phyloP scores from a whole-genome alignment of 225 moss, liverwort and hornwort species.

The Rhytidiadelphus loreus region DNA sequence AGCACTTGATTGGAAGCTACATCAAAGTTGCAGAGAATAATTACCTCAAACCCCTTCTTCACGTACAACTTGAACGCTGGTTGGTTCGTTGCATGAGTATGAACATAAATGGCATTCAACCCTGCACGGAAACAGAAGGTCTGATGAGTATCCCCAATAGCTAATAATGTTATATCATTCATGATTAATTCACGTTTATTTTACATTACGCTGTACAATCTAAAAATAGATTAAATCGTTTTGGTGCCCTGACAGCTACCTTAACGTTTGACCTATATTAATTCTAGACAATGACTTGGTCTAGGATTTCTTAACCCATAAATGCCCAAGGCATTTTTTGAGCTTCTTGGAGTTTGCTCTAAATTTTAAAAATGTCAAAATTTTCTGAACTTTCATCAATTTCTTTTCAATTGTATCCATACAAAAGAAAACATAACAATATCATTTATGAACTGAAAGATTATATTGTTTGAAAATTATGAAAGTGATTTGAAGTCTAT shows the following conservation, averaged over 20 bases:
- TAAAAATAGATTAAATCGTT: background rate
- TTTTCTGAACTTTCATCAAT: background rate
- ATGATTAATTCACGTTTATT: background rate
- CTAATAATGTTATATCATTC: background rate
- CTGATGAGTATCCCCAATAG: background rate
- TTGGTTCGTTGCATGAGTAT: conserved; percentile 62
- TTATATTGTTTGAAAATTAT: background rate
- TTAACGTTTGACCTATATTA: background rate
- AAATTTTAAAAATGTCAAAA: background rate
- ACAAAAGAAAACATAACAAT: background rate
- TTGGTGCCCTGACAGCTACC: background rate
- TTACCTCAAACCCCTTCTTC: conserved; percentile 80
- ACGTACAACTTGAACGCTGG: conserved; percentile 53
- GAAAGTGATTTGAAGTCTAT: background rate
- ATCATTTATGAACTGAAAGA: background rate
- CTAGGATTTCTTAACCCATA: background rate
- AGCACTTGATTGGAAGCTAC: background rate
- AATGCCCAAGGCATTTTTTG: background rate
- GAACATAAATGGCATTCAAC: conserved; percentile 64
- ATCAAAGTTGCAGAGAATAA: background rate
- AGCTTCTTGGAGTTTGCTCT: background rate
- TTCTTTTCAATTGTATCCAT: background rate
- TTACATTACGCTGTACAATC: background rate
- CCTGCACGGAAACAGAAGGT: conserved; percentile 19
- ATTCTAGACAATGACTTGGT: background rate